Evolutionary conservation across 2,329 filamentous ascomycete species (phyloP).

Genomic region (Chaetomiaceae sp.): DNA sequence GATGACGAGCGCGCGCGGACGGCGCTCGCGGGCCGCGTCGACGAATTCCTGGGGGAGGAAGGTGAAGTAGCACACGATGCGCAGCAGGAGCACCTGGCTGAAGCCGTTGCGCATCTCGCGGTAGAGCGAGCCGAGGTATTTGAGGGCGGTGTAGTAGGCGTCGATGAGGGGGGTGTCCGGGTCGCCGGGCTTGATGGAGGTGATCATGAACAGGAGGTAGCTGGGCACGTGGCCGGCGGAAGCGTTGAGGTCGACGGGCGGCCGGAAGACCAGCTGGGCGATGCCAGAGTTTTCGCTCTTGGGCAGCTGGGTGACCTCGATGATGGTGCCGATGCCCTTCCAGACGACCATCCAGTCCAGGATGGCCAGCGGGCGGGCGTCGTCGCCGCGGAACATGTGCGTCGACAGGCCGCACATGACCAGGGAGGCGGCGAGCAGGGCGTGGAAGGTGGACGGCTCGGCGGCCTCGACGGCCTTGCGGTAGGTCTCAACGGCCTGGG

Average conservation of each 20-base stretch:
- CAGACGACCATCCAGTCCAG: conserved; percentile 52
- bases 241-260: conserved; percentile 41
- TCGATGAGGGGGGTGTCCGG: conserved; percentile 35
- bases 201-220: conserved; percentile 44
- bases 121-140: conserved; percentile 48
- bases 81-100: conserved; percentile 39
- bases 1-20: conserved; percentile 45
- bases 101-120: conserved; percentile 40
- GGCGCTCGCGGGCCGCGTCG: conserved; percentile 35
- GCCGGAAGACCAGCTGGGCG: conserved; percentile 42
- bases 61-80: conserved; percentile 49
- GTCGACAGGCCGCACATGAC: conserved; percentile 46
- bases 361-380: conserved; percentile 42
- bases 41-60: conserved; percentile 42
- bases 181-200: conserved; percentile 35
- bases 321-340: conserved; percentile 46
- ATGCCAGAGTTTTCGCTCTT: conserved; percentile 38
- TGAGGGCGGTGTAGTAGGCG: conserved; percentile 41
- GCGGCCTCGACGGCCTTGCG: conserved; percentile 44
- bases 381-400: conserved; percentile 44
- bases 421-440: conserved; percentile 46
- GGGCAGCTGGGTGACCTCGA: conserved; percentile 33
- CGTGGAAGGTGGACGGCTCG: conserved; percentile 40
- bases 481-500: conserved; percentile 45
- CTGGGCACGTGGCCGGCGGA: conserved; percentile 38